Evolutionary conservation across 2,329 filamentous ascomycete species (phyloP).

Genomic region (Sporothrix euskadiensis): DNA sequence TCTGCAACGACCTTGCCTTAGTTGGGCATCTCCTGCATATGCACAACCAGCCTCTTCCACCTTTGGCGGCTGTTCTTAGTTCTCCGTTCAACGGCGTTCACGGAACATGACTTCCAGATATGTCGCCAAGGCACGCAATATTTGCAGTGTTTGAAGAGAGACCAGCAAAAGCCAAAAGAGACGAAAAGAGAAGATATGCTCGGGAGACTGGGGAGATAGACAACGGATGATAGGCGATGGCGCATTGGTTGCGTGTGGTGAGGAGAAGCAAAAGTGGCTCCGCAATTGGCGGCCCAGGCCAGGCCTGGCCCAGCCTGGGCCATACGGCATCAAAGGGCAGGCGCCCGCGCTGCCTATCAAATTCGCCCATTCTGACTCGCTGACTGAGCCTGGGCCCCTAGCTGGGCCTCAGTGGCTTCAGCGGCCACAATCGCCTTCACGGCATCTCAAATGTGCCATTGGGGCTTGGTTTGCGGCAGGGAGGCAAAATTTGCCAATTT

Average conservation of each 20-base stretch:
- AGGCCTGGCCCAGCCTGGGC: slow-evolving; percentile 5
- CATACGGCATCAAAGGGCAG: background rate
- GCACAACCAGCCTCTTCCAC: background rate
- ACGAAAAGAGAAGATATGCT: background rate
- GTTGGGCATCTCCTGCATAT: slow-evolving; percentile 1
- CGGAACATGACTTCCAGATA: slow-evolving; percentile 5
- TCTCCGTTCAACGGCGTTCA: background rate
- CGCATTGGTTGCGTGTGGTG: background rate
- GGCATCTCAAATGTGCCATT: background rate
- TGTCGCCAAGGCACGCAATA: background rate
- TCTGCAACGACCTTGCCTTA: background rate
- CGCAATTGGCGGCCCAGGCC: background rate
- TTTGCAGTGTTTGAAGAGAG: background rate
- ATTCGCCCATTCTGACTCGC: slow-evolving; percentile 35
- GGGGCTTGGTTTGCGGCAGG: background rate
- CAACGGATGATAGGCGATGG: background rate
- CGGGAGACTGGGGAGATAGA: background rate
- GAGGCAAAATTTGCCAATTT: slow-evolving; percentile 7
- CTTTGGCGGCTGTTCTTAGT: background rate
- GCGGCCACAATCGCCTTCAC: background rate
- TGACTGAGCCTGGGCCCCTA: slow-evolving; percentile 35
- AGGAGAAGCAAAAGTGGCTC: slow-evolving; percentile 1
- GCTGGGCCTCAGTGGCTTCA: background rate
- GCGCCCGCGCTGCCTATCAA: slow-evolving; percentile 33
- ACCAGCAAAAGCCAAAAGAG: background rate